These are phyloP conservation scores for Fusarium citri DNA, from an alignment of 2,329 filamentous ascomycete species.

Conservation along the genomic window DNA sequence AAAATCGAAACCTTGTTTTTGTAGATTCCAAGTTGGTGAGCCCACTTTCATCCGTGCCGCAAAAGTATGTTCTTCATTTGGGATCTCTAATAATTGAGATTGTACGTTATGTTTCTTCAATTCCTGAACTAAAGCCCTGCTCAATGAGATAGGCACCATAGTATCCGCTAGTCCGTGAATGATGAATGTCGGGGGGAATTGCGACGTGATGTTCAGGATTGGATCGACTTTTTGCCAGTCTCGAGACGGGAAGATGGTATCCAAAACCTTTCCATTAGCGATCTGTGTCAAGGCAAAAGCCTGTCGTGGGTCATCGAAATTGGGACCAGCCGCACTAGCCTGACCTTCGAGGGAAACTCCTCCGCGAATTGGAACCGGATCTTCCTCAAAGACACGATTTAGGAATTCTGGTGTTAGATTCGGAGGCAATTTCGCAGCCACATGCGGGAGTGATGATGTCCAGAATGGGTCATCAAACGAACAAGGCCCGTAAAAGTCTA, in stretches of 20 bases:
- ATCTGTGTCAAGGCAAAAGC: conserved; percentile 6
- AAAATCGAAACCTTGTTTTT: not conserved
- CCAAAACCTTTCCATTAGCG: not conserved
- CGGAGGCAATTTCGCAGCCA: not conserved
- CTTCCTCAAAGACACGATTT: not conserved
- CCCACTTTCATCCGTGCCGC: conserved; percentile 1
- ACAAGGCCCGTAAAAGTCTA: conserved; percentile 8
- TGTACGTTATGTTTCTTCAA: not conserved
- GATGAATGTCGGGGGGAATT: not conserved
- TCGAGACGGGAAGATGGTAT: not conserved
- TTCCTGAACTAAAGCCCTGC: not conserved
- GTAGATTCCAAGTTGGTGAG: not conserved
- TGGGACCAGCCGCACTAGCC: not conserved
- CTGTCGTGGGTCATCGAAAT: not conserved
- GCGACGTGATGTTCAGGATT: not conserved
- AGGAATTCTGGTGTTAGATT: not conserved
- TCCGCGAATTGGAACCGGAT: not conserved
- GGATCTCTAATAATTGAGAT: not conserved
- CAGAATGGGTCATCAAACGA: not conserved
- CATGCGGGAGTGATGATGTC: not conserved
- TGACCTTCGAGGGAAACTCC: conserved; percentile 6
- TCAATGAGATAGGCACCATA: not conserved
- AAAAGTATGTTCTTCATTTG: conserved; percentile 7
- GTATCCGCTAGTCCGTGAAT: not conserved
- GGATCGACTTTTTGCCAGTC: conserved; percentile 2